phyloP scores from a whole-genome alignment of 2,329 filamentous ascomycete genomes.

The Trematosphaeria pertusa region DNA sequence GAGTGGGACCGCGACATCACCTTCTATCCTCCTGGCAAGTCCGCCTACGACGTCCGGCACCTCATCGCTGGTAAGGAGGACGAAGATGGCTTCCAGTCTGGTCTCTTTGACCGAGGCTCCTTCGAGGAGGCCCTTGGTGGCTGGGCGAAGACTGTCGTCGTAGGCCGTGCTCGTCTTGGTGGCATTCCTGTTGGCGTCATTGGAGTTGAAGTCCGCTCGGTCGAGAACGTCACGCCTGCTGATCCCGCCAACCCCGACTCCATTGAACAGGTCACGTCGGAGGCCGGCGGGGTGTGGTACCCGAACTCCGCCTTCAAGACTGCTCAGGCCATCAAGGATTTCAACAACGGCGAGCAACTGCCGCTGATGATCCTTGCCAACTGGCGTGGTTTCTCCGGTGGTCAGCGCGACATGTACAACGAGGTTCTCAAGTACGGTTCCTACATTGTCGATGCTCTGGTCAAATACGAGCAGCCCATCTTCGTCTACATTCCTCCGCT shows the following conservation, averaged over 20 bases:
- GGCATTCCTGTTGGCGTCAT: constrained; percentile 99
- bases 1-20: constrained; percentile 91
- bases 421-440: constrained; percentile 99
- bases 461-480: constrained; percentile 98
- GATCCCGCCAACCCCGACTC: constrained; percentile 98
- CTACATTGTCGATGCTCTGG: constrained; percentile 97
- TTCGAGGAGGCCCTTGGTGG: constrained; percentile 97
- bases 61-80: constrained; percentile 89
- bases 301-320: constrained; percentile 99
- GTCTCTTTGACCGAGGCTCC: constrained; percentile 95
- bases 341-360: constrained; percentile 98
- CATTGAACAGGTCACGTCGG: constrained; percentile 91
- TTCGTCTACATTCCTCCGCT: constrained; percentile 99
- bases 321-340: constrained; percentile 96
- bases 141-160: constrained; percentile 96
- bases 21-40: constrained; percentile 80
- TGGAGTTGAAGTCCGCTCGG: constrained; percentile 90
- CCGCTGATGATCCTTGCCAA: constrained; percentile 99
- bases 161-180: constrained; percentile 93
- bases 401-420: constrained; percentile 99
- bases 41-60: constrained; percentile 91
- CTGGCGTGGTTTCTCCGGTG: constrained; percentile 99
- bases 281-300: constrained; percentile 99
- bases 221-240: constrained; percentile 96
- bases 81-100: constrained; percentile 83